Percentiles rank a stretch among this genome's conserved stretches.
Evolutionary conservation across 768 basidiomycete species (phyloP).

Genomic region (Panus rudis): DNA sequence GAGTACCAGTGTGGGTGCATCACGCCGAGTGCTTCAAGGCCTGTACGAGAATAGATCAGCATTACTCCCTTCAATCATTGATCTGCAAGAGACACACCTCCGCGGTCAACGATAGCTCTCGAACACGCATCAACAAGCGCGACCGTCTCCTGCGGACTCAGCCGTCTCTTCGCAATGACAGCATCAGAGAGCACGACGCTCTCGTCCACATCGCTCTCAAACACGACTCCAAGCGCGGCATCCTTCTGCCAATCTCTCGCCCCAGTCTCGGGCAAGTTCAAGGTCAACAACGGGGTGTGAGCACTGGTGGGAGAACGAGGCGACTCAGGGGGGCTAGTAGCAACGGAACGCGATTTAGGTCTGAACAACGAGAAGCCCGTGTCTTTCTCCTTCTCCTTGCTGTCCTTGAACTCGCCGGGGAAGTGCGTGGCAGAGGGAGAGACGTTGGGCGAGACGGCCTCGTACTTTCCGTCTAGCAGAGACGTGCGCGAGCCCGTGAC

Average conservation of each 20-base stretch:
- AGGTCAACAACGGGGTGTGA: constrained; percentile 49
- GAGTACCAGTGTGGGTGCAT: constrained; percentile 87
- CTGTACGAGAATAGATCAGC: constrained; percentile 28
- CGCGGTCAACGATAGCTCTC: constrained; percentile 56
- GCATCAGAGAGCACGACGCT: constrained; percentile 42
- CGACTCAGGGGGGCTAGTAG: constrained; percentile 23
- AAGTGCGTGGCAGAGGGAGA: constrained; percentile 30
- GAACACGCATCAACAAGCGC: constrained; percentile 61
- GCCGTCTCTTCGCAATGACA: constrained; percentile 47
- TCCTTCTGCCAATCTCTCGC: constrained; percentile 21
- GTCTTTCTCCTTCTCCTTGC: constrained; percentile 30
- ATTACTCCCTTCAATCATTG: neutral
- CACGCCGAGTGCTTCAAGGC: constrained; percentile 74
- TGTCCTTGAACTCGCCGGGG: constrained; percentile 26
- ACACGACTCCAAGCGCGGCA: constrained; percentile 47
- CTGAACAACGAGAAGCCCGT: constrained; percentile 43
- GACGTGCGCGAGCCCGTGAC: constrained; percentile 35
- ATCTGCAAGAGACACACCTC: constrained; percentile 30
- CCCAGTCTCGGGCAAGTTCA: constrained; percentile 41
- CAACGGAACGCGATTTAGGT: constrained; percentile 34
- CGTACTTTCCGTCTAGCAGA: constrained; percentile 69
- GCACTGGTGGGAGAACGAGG: constrained; percentile 28
- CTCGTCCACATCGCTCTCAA: constrained; percentile 52
- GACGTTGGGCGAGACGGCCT: constrained; percentile 48
- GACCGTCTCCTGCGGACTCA: constrained; percentile 59